Evolutionary conservation across 768 basidiomycete genomes (phyloP).

Genomic region (Russula earlei): DNA sequence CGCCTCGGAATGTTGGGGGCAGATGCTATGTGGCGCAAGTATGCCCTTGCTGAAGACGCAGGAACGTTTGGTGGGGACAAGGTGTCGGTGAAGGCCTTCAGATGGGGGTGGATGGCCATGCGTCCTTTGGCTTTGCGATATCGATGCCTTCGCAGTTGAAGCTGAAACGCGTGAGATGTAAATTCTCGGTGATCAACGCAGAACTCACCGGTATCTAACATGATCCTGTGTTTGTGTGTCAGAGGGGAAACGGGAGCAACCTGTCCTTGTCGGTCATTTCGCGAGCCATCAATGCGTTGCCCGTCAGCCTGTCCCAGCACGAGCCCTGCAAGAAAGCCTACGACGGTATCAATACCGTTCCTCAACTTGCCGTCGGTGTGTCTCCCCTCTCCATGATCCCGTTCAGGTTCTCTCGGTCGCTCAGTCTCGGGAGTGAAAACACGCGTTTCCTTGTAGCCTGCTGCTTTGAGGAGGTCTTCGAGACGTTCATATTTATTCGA

Average conservation of each 20-base stretch:
- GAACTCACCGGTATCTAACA: background rate
- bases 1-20: slow-evolving; percentile 34
- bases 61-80: slow-evolving; percentile 22
- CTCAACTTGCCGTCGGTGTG: slow-evolving; percentile 30
- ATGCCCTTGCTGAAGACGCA: slow-evolving; percentile 47
- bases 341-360: slow-evolving; percentile 42
- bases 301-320: slow-evolving; percentile 32
- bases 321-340: slow-evolving; percentile 57
- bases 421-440: slow-evolving; percentile 82
- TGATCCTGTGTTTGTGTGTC: background rate
- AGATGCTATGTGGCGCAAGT: slow-evolving; percentile 70
- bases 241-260: background rate
- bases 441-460: slow-evolving; percentile 88
- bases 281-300: slow-evolving; percentile 19
- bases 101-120: background rate
- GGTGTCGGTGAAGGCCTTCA: slow-evolving; percentile 17
- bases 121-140: slow-evolving; percentile 10
- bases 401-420: slow-evolving; percentile 28
- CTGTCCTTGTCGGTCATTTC: slow-evolving; percentile 6
- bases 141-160: background rate
- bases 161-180: background rate
- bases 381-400: background rate
- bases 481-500: slow-evolving; percentile 76
- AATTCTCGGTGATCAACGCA: background rate
- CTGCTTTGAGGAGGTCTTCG: slow-evolving; percentile 77